Base-by-base conservation (phyloP, 169 alveolate genomes). In the Cryptosporidium sp. region DNA sequence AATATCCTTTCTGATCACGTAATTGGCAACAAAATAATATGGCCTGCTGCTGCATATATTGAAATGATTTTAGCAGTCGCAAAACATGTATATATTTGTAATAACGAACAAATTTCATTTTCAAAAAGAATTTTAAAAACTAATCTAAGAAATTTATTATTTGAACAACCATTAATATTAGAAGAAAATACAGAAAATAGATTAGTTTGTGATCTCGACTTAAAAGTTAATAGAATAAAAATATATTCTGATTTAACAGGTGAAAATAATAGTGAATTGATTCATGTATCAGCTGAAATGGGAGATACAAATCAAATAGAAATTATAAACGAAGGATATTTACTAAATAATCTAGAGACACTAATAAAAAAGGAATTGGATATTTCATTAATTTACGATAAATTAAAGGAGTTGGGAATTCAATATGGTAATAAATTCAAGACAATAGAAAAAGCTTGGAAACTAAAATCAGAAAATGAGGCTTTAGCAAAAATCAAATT, bases 401-500 rank as follows among this genome's bases (percentile, higher is more conserved):
- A 55, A 35, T 68, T 93, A 26, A 52, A 59, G 43, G 94, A 92
- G 43, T 41, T 86, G 26, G 95, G 95, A 39, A 86, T 93, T 16
- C 85, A 91, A 59, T 93, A 93, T 62, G 95, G 95, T 10, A 85
- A 80, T 1, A 92, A 91, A 52, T 93, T 93, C 84, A 92, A 93
- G 52, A 89, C 95, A 7, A 89, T 93, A 59, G 21, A 41, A 45
- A 80, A 31, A 16, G 89, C 89, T 14, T 80, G 89, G 89, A 80
- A 21, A 4, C 18, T 80, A 8, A 43, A 80, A 26, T 37, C 45
- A 62, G 75, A 41, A 80, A 80, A 61, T 18, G 89, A 80, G 31
- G 62, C 58, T 80, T 16, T 80, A 43, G 41, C 80, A 14, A 80
- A 65, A 43, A 50, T 80, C 16, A 21, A 52, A 26, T 26, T 80